Conservation (phyloP, 2,329 filamentous ascomycete genomes). For the Exophiala oligosperma region DNA sequence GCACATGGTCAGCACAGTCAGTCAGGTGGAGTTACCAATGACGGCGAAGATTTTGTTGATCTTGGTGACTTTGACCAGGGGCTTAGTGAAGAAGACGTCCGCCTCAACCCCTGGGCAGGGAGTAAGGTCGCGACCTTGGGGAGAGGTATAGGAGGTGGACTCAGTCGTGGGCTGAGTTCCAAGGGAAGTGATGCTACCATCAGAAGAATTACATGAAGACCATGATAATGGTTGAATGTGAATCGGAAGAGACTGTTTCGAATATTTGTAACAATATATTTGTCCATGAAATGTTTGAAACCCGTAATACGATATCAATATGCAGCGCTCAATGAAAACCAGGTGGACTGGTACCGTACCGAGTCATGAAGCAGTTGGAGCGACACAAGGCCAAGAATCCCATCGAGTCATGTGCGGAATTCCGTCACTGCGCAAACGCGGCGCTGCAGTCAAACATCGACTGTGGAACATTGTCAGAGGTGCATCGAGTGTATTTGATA, state of each 20-base stretch:
- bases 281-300: neutral
- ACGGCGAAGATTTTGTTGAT: neutral
- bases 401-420: neutral
- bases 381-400: neutral
- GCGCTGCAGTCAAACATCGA: neutral
- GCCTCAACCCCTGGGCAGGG: constrained; percentile 24
- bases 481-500: neutral
- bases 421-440: neutral
- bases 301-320: too few relatives aligned
- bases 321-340: too few relatives aligned
- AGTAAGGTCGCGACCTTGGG: constrained; percentile 39
- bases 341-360: neutral
- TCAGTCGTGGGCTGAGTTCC: constrained; percentile 40
- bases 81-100: constrained; percentile 17
- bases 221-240: neutral
- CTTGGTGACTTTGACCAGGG: neutral
- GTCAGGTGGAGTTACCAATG: neutral
- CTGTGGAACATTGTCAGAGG: neutral
- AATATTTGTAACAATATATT: neutral
- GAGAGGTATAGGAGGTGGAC: constrained; percentile 42
- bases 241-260: neutral
- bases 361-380: neutral
- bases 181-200: constrained; percentile 29
- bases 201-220: constrained; percentile 17
- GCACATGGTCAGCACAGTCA: neutral